Evolutionary conservation across 345 rosid genomes (phyloP), one percentile per base, ranked within the genome.

Genomic region (Moringa oleifera): DNA sequence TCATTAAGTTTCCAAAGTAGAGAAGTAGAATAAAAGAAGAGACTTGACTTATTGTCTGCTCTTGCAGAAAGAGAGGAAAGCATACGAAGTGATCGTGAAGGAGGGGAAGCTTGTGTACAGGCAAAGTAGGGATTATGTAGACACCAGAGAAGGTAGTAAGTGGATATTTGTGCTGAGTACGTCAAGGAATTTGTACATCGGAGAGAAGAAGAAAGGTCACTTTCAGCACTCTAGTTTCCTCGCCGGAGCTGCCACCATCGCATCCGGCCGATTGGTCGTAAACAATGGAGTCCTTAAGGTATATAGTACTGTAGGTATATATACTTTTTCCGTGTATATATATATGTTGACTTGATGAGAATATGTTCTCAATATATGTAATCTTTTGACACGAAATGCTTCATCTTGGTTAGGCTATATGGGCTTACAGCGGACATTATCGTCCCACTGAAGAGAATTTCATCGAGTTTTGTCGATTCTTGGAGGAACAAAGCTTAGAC

Each of bases 361-460:
- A 28, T 28, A 28, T 28, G 33, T 28, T 28, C 8, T 3, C 33
- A n/a, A n/a, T n/a, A n/a, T 28, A 41, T 15, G 1, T 41, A 16
- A 15, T 41, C 1, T 41, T 41, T 41, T 11, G 47, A 41, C 13
- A 1, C 1, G 6, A 7, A 0, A 25, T 0, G 20, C 16, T 17
- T 12, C 24, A 19, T 37, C 4, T 45, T 18, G 17, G 15, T 53
- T 16, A 76, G 86, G 87, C 79, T 16, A 12, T 73, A 8, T 83
- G 87, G 87, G 64, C 85, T 12, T 77, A 73, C 63, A 83, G 88
- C 28, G 88, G 85, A 18, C 88, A 83, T 62, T 83, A 83, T 58
- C 79, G 64, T 25, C 85, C 85, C 22, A 66, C 85, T 4, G 70
- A 78, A 53, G 88, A 80, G 57, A 76, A 69, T 56, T 83, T 83